A percentile compares a stretch with the other conserved stretches of the same genome.
These are phyloP conservation scores for Fusarium pseudonygamai DNA, from an alignment of 2,329 filamentous ascomycete genomes.

Conservation along the genomic window DNA sequence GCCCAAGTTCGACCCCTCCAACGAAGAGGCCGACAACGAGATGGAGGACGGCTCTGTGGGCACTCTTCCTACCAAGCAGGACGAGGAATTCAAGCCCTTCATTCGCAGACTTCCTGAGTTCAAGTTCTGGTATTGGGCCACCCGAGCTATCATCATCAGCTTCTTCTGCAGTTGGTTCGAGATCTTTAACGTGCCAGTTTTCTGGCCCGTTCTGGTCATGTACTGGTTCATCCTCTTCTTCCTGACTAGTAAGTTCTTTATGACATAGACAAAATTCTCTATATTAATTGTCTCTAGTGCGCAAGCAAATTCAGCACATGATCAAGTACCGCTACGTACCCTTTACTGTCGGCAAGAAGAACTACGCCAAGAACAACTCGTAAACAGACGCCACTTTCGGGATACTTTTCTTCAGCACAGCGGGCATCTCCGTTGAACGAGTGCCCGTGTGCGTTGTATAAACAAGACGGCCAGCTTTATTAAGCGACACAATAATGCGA, in stretches of 20 bases:
- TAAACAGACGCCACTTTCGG: slow-evolving; percentile 34
- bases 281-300: slow-evolving; percentile 67
- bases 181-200: slow-evolving; percentile 96
- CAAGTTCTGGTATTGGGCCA: slow-evolving; percentile 99
- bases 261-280: not conserved
- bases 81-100: slow-evolving; percentile 98
- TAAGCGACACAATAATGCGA: slow-evolving; percentile 41
- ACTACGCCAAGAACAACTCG: slow-evolving; percentile 73
- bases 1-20: slow-evolving; percentile 98
- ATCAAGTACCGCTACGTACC: slow-evolving; percentile 99
- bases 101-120: slow-evolving; percentile 97
- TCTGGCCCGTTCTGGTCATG: slow-evolving; percentile 98
- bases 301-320: slow-evolving; percentile 99
- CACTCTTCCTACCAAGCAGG: slow-evolving; percentile 89
- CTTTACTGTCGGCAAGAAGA: slow-evolving; percentile 90
- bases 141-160: slow-evolving; percentile 81
- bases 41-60: slow-evolving; percentile 92
- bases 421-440: slow-evolving; percentile 12
- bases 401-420: slow-evolving; percentile 35
- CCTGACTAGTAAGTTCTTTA: slow-evolving; percentile 81
- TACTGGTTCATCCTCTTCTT: slow-evolving; percentile 99
- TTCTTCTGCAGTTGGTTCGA: slow-evolving; percentile 93
- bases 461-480: slow-evolving; percentile 38
- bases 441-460: slow-evolving; percentile 40
- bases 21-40: slow-evolving; percentile 88